Base-by-base conservation (phyloP, 2,329 filamentous ascomycete genomes). In the Scleromitrula shiraiana region DNA sequence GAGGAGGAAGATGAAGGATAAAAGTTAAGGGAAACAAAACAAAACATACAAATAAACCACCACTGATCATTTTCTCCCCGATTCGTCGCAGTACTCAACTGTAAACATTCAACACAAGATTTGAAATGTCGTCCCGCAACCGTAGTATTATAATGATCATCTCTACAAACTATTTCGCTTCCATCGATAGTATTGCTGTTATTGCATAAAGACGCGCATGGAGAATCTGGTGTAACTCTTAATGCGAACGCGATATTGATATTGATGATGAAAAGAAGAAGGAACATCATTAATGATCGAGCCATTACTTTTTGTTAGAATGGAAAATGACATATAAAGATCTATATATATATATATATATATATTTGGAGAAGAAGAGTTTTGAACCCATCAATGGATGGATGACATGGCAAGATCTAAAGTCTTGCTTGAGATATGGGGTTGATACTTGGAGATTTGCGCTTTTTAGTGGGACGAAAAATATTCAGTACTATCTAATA, bases 211-310 rank as follows among this genome's bases (percentile, higher is more conserved):
- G 68, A 60, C 0, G 74, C 68, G 56, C 76, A 80, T 8, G 65
- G 57, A 0, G 76, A 79, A 8, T 70, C 71, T 0, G 75, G 72
- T 1, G 73, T 70, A 2, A 77, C 70, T 44, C 73, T 64, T 3
- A 77, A 62, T 2, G 67, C 68, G 24, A 32, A 19, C n/a, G 20
- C 33, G 10, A 32, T 46, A 26, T 23, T 32, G 9, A 14, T 36
- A 15, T 35, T 8, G 26, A 44, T 10, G 36, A 20, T n/a, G 20
- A 44, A 24, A 15, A 44, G 15, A 10, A 29, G 29, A 36, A 44
- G 20, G 4, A 19, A 44, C 17, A 44, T 17, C 5, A 36, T 20
- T 19, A 44, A 44, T 32, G n/a, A n/a, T n/a, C 23, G 9, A 12
- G 10, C n/a, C 38, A 44, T 44, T n/a, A n/a, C n/a, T n/a, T n/a